Evolutionary conservation across 352 stramenopile genomes (phyloP).

Genomic region (Phytopythium helicoides): DNA sequence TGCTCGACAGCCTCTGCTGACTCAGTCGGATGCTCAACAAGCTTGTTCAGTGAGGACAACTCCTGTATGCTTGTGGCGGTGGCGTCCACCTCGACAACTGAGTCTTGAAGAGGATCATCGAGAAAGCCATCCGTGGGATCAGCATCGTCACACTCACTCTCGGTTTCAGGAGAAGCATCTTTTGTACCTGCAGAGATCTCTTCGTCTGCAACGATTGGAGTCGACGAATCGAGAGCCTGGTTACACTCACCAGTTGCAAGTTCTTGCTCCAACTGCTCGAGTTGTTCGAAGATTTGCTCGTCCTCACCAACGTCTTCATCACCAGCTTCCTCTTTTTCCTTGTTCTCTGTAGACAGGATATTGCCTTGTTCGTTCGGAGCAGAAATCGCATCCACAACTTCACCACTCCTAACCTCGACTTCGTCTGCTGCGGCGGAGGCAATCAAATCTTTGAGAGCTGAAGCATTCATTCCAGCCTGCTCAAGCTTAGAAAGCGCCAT

Average conservation of each 20-base stretch:
- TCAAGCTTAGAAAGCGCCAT: slow-evolving; percentile 73
- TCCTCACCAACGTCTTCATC: slow-evolving; percentile 7
- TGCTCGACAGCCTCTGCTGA: neutral
- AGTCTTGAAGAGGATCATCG: neutral
- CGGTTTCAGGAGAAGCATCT: slow-evolving; percentile 2
- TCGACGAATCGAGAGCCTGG: slow-evolving; percentile 11
- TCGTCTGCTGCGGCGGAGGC: slow-evolving; percentile 7
- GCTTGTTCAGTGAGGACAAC: too few relatives aligned
- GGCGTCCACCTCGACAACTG: neutral
- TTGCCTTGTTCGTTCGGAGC: neutral
- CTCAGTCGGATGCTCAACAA: neutral
- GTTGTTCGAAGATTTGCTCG: neutral
- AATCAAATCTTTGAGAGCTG: slow-evolving; percentile 39
- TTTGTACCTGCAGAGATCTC: slow-evolving; percentile 21
- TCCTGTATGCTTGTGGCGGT: too few relatives aligned
- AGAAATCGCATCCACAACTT: slow-evolving; percentile 7
- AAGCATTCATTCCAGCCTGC: slow-evolving; percentile 49
- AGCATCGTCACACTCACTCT: slow-evolving; percentile 3
- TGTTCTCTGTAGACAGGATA: slow-evolving; percentile 3
- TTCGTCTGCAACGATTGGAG: slow-evolving; percentile 24
- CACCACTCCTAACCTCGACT: slow-evolving; percentile 11
- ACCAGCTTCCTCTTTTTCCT: slow-evolving; percentile 8
- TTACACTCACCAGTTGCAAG: slow-evolving; percentile 5
- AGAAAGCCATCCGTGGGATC: slow-evolving; percentile 1
- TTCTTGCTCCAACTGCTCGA: slow-evolving; percentile 11